Percentiles rank a stretch among this genome's conserved stretches.
Conservation (phyloP, 2,329 filamentous ascomycete species). For the Ophiostoma sp. region DNA sequence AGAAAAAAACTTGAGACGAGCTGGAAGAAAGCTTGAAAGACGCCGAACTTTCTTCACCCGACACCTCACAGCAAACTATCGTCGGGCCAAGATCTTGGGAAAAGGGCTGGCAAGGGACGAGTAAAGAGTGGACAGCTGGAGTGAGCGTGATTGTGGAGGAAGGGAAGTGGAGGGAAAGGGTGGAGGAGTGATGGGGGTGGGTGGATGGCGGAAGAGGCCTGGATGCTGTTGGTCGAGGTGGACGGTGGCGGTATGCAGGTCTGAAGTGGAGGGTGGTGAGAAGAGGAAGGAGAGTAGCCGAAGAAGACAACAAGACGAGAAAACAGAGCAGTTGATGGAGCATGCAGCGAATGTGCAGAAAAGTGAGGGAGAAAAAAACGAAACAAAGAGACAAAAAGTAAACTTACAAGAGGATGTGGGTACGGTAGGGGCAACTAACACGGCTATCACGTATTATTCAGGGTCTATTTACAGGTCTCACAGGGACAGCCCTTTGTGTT, state of each 20-base stretch:
- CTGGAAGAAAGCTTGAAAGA: not conserved
- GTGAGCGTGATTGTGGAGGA: not conserved
- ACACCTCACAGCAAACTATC: not conserved
- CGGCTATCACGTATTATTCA: not conserved
- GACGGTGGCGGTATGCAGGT: not conserved
- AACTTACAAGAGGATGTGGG: not conserved
- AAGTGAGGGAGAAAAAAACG: not conserved
- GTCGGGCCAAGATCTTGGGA: constrained; percentile 8
- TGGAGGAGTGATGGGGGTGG: not conserved
- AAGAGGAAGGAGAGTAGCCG: no score
- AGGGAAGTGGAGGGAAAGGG: not conserved
- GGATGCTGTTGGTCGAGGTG: not conserved
- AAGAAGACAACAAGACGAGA: not conserved
- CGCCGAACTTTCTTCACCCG: not conserved
- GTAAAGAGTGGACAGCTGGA: not conserved
- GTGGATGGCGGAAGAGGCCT: constrained; percentile 2
- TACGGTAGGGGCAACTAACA: not conserved
- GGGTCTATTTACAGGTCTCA: not conserved
- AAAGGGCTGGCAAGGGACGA: not conserved
- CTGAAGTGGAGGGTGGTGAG: not conserved
- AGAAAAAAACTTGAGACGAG: not conserved
- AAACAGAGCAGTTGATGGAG: not conserved
- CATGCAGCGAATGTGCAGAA: not conserved
- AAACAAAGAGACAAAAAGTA: not conserved
- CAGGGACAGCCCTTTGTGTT: not conserved